phyloP scores from a whole-genome alignment of 2,329 filamentous ascomycete species.

The Aspergillus felis region DNA sequence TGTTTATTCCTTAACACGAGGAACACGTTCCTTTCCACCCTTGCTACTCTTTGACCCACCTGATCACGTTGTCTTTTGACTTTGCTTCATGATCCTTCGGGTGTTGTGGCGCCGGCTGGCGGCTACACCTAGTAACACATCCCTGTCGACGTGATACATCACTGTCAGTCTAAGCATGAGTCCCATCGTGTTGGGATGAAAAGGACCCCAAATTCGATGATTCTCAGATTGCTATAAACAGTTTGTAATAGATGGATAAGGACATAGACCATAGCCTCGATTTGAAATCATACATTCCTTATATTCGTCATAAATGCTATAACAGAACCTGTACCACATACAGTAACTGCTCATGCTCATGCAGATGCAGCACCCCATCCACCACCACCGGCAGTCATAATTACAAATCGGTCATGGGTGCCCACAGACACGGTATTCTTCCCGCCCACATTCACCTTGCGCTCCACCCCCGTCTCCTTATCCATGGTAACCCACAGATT shows the following conservation, averaged over 20 bases:
- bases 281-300: not conserved
- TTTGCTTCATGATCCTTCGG: too few relatives aligned
- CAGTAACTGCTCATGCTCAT: constrained; percentile 2
- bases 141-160: too few relatives aligned
- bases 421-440: constrained; percentile 61
- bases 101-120: too few relatives aligned
- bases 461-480: constrained; percentile 49
- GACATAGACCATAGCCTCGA: not conserved
- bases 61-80: too few relatives aligned
- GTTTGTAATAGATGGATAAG: not conserved
- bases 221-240: not conserved
- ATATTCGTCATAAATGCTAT: not conserved
- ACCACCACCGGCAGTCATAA: constrained; percentile 55
- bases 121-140: too few relatives aligned
- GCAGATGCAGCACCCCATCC: constrained; percentile 29
- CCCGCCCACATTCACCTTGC: constrained; percentile 56
- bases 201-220: too few relatives aligned
- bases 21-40: too few relatives aligned
- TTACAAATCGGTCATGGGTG: constrained; percentile 58
- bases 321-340: not conserved
- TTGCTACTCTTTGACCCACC: too few relatives aligned
- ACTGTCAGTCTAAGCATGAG: too few relatives aligned
- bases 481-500: constrained; percentile 85
- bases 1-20: not conserved
- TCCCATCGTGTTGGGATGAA: too few relatives aligned